Evolutionary conservation across 176 grass and related monocot species (phyloP), one percentile per base, ranked within the genome.

Genomic region (Melocanna baccifera): DNA sequence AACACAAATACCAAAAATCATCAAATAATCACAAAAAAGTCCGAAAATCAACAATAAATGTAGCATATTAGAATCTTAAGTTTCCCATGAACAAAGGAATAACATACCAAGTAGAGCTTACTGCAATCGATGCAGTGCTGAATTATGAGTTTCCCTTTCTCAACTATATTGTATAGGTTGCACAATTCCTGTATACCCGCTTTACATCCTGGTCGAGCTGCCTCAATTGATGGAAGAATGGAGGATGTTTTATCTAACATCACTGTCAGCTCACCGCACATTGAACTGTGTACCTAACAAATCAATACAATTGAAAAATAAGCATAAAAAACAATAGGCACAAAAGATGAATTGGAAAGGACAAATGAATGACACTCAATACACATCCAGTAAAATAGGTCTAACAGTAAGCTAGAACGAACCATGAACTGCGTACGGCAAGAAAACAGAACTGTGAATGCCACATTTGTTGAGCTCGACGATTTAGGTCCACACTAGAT

Each of bases 211-310:
- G 96, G 96, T 51, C 86, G 89, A 59, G 93, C 89, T 59, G 91
- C 91, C 83, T 99, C 96, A 80, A 96, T 99, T 76, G 83, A 87
- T 2, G 96, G 96, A 81, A 99, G 91, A 86, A 99, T 91, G 64
- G 84, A 89, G 69, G 79, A 71, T 22, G 96, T 71, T 83, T 70
- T 99, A 71, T 99, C 88, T 76, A 99, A 68, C 72, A 99, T 85
- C 79, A 92, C 90, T 86, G 69, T 91, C 81, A 99, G 85, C 59
- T 92, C 80, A 63, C 11, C 68, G 77, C 91, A 96, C 71, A 94
- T 92, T 77, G 84, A 87, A 62, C 69, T 71, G 77, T 96, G 88
- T 79, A 92, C 91, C 96, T 99, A 80, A 88, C 56, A 87, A 55
- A 63, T 50, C n/a, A 88, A 71, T 81, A 51, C 11, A 43, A 46